Evolutionary conservation across 2,329 filamentous ascomycete genomes (phyloP).

Genomic region (Aspergillus proliferans): DNA sequence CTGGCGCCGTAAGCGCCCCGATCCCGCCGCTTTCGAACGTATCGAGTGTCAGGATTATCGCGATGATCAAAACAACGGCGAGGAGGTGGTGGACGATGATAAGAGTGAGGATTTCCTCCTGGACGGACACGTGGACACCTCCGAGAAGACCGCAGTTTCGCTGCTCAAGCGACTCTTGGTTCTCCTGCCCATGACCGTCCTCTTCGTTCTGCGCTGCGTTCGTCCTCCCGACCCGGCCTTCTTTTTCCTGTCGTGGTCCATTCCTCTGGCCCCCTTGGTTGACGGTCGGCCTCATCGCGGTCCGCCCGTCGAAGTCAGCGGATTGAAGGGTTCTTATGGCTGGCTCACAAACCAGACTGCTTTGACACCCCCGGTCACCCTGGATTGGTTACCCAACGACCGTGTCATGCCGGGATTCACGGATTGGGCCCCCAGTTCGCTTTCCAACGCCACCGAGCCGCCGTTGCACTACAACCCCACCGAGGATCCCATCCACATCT

Average conservation of each 20-base stretch:
- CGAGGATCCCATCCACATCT: slow-evolving; percentile 35
- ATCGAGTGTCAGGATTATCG: slow-evolving; percentile 18
- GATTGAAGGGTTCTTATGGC: slow-evolving; percentile 7
- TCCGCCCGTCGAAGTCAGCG: slow-evolving; percentile 8
- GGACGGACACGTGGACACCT: slow-evolving; percentile 7
- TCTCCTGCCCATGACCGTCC: slow-evolving; percentile 15
- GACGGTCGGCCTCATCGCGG: slow-evolving; percentile 8
- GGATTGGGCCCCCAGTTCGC: slow-evolving; percentile 11
- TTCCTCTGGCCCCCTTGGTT: slow-evolving; percentile 12
- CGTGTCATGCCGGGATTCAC: slow-evolving; percentile 11
- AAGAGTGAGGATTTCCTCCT: slow-evolving; percentile 10
- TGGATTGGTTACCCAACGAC: slow-evolving; percentile 14
- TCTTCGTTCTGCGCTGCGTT: slow-evolving; percentile 19
- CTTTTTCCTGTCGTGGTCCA: slow-evolving; percentile 10
- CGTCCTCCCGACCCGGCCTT: slow-evolving; percentile 23
- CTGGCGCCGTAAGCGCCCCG: slow-evolving; percentile 8
- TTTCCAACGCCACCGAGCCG: slow-evolving; percentile 1
- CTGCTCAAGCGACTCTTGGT: slow-evolving; percentile 12
- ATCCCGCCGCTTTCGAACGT: slow-evolving; percentile 19
- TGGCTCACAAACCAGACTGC: slow-evolving; percentile 12
- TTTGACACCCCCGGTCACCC: slow-evolving; percentile 6
- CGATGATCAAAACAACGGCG: slow-evolving; percentile 13
- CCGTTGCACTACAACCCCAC: slow-evolving; percentile 27
- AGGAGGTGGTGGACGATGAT: slow-evolving; percentile 11
- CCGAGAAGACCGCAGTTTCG: slow-evolving; percentile 6